These are phyloP conservation scores for Annulohypoxylon bovei DNA, from an alignment of 495 filamentous ascomycete genomes.

Conservation along the genomic window DNA sequence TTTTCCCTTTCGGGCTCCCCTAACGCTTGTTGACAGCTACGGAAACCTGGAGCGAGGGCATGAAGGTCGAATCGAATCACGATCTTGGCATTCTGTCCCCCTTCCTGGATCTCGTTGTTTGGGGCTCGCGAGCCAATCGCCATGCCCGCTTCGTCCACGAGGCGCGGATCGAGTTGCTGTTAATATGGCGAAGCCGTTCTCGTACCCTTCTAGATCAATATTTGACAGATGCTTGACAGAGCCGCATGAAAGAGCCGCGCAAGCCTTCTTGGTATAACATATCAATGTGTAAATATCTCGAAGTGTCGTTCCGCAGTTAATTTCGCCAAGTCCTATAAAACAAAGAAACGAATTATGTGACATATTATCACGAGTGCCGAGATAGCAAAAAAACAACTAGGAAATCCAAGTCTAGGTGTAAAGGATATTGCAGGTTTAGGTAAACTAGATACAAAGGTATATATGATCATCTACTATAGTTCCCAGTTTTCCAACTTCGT, in stretches of 20 bases:
- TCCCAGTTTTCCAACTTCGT: conserved; percentile 26
- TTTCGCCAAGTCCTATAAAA: not conserved
- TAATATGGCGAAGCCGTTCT: not conserved
- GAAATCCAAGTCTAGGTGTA: conserved; percentile 21
- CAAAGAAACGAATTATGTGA: no score
- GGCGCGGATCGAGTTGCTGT: conserved; percentile 12
- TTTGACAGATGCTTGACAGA: not conserved
- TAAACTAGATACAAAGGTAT: conserved; percentile 42
- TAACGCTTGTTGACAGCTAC: no score
- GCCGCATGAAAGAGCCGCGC: conserved; percentile 7
- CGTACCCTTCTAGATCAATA: not conserved
- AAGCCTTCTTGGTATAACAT: not conserved
- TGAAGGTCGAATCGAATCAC: not conserved
- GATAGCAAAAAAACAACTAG: not conserved
- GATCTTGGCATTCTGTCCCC: not conserved
- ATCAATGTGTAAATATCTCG: not conserved
- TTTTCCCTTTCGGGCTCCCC: not conserved
- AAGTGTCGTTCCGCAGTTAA: not conserved
- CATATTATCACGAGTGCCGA: not conserved
- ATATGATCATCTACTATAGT: conserved; percentile 33
- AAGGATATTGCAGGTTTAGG: conserved; percentile 27
- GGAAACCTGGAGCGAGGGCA: conserved; percentile 23
- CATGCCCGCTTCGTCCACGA: not conserved
- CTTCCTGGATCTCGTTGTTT: not conserved
- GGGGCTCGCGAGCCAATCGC: conserved; percentile 5